phyloP scores from a whole-genome alignment of 2,329 filamentous ascomycete genomes.

The Aspergillus japonicus region DNA sequence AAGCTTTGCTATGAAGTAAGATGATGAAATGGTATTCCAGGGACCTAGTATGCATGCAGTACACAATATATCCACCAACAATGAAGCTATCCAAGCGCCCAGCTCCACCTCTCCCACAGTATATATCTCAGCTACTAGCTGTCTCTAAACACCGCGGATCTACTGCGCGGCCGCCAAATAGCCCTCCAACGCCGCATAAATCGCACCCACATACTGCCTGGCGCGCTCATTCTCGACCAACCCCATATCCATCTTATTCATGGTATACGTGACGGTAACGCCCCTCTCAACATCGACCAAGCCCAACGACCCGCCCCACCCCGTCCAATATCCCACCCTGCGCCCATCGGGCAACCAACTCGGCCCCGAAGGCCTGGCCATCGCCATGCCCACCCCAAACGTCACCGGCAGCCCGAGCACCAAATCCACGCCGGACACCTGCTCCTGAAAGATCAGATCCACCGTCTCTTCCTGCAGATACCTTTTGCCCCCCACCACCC shows the following conservation, averaged over 20 bases:
- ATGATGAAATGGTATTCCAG: too few relatives aligned
- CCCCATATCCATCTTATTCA: slow-evolving; percentile 46
- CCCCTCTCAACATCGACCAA: slow-evolving; percentile 46
- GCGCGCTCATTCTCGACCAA: slow-evolving; percentile 31
- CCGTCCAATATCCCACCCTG: slow-evolving; percentile 43
- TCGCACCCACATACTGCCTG: slow-evolving; percentile 30
- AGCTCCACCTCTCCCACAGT: too few relatives aligned
- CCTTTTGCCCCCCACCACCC: slow-evolving; percentile 32
- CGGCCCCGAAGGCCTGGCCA: slow-evolving; percentile 31
- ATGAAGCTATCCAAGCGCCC: too few relatives aligned
- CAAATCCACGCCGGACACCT: slow-evolving; percentile 43
- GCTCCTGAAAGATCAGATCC: slow-evolving; percentile 48
- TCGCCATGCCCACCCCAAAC: slow-evolving; percentile 46
- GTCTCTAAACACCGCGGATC: too few relatives aligned
- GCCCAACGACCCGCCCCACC: slow-evolving; percentile 47
- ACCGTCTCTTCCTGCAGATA: slow-evolving; percentile 45
- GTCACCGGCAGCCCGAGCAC: slow-evolving; percentile 38
- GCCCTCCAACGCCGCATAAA: slow-evolving; percentile 26
- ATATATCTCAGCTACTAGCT: too few relatives aligned
- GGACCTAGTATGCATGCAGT: too few relatives aligned
- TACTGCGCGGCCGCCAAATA: too few relatives aligned
- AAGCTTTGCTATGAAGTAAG: too few relatives aligned
- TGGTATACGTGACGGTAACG: slow-evolving; percentile 47
- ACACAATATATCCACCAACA: too few relatives aligned
- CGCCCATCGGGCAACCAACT: slow-evolving; percentile 32